Evolutionary conservation across 306 rosid genomes (phyloP), one percentile per base, ranked within the genome.

Genomic region (Argentina anserina): DNA sequence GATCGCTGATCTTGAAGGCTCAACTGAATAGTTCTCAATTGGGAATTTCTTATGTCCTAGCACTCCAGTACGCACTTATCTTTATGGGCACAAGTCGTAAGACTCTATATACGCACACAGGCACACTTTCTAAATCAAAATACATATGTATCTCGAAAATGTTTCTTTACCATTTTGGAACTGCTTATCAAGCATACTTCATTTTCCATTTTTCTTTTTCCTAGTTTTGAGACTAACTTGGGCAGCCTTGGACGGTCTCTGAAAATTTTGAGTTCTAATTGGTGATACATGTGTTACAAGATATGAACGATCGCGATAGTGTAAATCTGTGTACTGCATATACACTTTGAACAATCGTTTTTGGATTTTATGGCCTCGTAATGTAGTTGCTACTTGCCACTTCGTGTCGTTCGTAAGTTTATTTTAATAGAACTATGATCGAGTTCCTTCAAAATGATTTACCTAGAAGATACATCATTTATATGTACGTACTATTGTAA

Each of bases 21-120:
- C 49, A 40, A 7, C 73, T 62, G 45, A 37, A 47, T 36, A 36
- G n/a, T 47, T n/a, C 39, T 52, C 31, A 46, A 69, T 49, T n/a
- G 46, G 47, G 23, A 34, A 7, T 50, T 65, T 49, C 46, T 12
- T 17, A 7, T 13, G 72, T 37, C 20, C 72, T 26, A 56, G 50
- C 7, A 18, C 56, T 50, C 64, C 71, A 25, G 53, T 0, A 65
- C 40, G 75, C 80, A 76, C 71, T 36, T 58, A 31, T 52, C 28
- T 37, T 18, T 7, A 66, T 15, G 31, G n/a, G 37, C 47, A 11
- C 41, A 6, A 40, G 33, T 23, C 33, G 34, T 56, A 53, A 20
- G 55, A 9, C 55, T 49, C n/a, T n/a, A n/a, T n/a, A n/a, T n/a
- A n/a, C n/a, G n/a, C n/a, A n/a, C n/a, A n/a, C n/a, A n/a, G n/a